Evolutionary conservation across 2,329 filamentous ascomycete species (phyloP), one percentile per base, ranked within the genome.

Genomic region (Penicillium sp.): DNA sequence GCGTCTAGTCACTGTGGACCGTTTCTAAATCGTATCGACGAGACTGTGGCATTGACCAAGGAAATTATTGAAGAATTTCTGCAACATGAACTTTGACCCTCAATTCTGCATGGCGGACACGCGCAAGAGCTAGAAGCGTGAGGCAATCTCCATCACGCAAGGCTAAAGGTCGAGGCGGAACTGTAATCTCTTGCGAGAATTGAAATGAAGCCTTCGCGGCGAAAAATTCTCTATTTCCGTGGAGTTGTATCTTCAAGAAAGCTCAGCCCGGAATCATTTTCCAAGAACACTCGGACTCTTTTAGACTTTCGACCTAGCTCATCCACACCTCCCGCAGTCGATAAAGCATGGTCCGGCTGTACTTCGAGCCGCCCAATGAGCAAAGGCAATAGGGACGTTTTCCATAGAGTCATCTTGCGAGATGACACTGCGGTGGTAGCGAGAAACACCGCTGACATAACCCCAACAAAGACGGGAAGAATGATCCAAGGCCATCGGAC

Each of bases 1-100:
- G 22, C 20, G 10, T 48, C 49, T 5, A 54, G 56, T 31, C 56
- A 58, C 37, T 58, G 56, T 42, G 50, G 12, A 10, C 56, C 35
- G 15, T 58, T 58, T 17, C 20, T 58, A n/a, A 54, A 48, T 49
- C 31, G 25, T 5, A 49, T 47, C 7, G 31, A 49, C 5, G 42
- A 58, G 20, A 54, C 50, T 3, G 31, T 58, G 31, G 50, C 31
- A 14, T 31, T 54, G 50, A 58, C 42, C 12, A 41, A 31, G 20
- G 50, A 54, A 12, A 42, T 58, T 3, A 15, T 58, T 34, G 35
- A 15, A 7, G 6, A 54, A 17, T 25, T 58, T 15, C 39, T 52
- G 50, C 31, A 11, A 31, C 25, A 3, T 6, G 2, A n/a, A 14
- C 5, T 3, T 5, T 5, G 22, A 7, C 15, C 22, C 14, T 25